These are phyloP conservation scores for Solanum medicagineum DNA, from an alignment of 257 asterid species.

Conservation along the genomic window DNA sequence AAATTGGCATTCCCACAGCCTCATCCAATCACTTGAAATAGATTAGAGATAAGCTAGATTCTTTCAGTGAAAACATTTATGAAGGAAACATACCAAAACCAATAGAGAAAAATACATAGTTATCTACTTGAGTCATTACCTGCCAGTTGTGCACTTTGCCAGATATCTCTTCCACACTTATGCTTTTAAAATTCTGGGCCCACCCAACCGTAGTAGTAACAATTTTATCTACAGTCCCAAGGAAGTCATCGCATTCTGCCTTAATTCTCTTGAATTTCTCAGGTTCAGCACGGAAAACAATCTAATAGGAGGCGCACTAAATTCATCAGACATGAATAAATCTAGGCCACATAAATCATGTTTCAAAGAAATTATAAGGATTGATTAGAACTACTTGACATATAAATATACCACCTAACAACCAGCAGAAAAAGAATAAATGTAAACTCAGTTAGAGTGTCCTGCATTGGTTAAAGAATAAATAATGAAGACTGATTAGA, in stretches of 20 bases:
- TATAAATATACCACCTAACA: background rate
- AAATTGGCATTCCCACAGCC: background rate
- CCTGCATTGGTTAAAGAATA: background rate
- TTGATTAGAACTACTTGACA: background rate
- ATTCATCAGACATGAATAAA: background rate
- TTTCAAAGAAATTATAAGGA: background rate
- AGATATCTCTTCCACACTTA: slow-evolving; percentile 18
- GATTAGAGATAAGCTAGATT: background rate
- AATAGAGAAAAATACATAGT: background rate
- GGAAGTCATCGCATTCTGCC: slow-evolving; percentile 42
- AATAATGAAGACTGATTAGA: background rate
- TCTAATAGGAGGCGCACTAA: background rate
- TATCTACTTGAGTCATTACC: slow-evolving; percentile 21
- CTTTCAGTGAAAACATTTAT: background rate
- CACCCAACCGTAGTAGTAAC: slow-evolving; percentile 28
- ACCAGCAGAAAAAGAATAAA: background rate
- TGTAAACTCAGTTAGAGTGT: background rate
- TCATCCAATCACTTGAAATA: background rate
- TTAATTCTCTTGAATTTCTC: slow-evolving; percentile 54
- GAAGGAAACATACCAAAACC: background rate
- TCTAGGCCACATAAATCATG: background rate
- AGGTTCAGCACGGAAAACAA: slow-evolving; percentile 63
- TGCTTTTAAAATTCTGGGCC: slow-evolving; percentile 23
- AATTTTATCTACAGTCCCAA: slow-evolving; percentile 16
- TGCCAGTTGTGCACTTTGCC: slow-evolving; percentile 64